Base-by-base conservation (phyloP, 768 basidiomycete genomes). In the Kwoniella sp. region DNA sequence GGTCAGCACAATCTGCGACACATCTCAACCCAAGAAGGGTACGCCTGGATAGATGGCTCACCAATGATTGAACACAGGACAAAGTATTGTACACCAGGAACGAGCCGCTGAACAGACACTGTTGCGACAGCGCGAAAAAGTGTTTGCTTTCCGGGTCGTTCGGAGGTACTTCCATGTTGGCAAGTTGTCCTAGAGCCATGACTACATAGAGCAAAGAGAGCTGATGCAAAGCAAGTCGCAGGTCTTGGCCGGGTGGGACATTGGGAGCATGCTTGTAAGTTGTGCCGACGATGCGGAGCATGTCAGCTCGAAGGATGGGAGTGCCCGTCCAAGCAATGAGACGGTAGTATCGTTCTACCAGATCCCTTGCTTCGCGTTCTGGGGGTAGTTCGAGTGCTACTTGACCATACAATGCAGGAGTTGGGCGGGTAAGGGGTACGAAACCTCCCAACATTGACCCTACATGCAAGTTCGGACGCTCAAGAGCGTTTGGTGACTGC, bases 141-240 rank as follows among this genome's bases (percentile, higher is more conserved):
- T 8, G 47, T 25, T 48, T 48, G 47, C n/a, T 48, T 17, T 48
- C 47, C 19, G 47, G 47, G 47, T 48, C 47, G 24, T 48, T 48
- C 7, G 47, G 47, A 5, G 47, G 47, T 19, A n/a, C 47, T 25
- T 48, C 47, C 47, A 48, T 48, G 19, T 48, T 48, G 7, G 24
- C 24, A n/a, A 48, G 24, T 19, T 25, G n/a, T 8, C 47, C 47
- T n/a, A 48, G 19, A 19, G 47, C 47, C 47, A 48, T 25, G 19
- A 48, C 47, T 8, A 48, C 24, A 17, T 48, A 48, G 47, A 48
- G 47, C 6, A 48, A 17, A 6, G 47, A n/a, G 7, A 48, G 24
- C 24, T 48, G 19, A 8, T 48, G 47, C 47, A 48, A 48, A 48
- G 47, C 19, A 5, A 48, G 19, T 5, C n/a, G 47, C 5, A 48